Percentiles rank a stretch among this genome's conserved stretches.
Conservation (phyloP, 2,329 filamentous ascomycete species). For the Fusarium pseudocircinatum region DNA sequence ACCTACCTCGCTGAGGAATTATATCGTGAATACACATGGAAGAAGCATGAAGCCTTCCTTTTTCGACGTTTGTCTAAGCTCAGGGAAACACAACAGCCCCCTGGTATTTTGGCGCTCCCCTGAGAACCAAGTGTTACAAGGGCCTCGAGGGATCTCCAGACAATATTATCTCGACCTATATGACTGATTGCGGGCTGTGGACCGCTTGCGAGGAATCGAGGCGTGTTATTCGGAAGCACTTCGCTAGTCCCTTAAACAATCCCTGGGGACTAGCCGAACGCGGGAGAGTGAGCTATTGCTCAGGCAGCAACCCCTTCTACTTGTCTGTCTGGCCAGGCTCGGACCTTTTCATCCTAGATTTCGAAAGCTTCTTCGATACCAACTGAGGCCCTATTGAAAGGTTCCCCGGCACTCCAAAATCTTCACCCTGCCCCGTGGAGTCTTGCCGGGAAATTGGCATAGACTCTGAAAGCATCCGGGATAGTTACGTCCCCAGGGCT, state of each 20-base stretch:
- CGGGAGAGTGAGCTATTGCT: not conserved
- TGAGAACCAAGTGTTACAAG: no score
- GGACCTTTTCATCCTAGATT: not conserved
- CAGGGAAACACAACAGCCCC: not conserved
- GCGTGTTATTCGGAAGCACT: not conserved
- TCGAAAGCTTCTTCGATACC: not conserved
- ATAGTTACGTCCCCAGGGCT: rapidly evolving
- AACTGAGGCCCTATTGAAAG: not conserved
- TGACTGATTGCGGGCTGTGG: not conserved
- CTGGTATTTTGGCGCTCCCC: not conserved
- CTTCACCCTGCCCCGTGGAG: not conserved
- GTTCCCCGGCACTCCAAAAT: not conserved
- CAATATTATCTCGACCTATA: not conserved
- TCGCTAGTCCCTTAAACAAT: not conserved
- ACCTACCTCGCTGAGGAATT: not conserved
- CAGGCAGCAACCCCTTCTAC: not conserved
- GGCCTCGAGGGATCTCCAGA: no score
- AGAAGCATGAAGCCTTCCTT: not conserved
- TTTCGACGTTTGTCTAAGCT: no score
- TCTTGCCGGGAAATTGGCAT: not conserved
- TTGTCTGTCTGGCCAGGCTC: not conserved
- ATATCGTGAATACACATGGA: not conserved
- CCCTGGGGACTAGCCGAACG: not conserved
- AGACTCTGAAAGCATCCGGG: not conserved
- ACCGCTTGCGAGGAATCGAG: not conserved